phyloP scores from a whole-genome alignment of 768 basidiomycete genomes.

The Russula lepida region DNA sequence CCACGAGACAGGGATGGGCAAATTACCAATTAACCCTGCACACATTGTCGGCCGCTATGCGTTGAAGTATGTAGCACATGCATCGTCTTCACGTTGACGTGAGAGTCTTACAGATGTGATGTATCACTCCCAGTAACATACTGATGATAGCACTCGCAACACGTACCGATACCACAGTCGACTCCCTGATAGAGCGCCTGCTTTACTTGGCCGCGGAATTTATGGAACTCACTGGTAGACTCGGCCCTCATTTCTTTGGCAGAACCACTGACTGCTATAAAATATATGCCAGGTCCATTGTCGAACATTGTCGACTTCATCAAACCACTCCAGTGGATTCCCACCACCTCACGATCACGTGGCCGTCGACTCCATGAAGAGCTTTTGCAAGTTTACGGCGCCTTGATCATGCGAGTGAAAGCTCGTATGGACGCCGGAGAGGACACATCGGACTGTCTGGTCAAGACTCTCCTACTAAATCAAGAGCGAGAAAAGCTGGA shows the following conservation, averaged over 20 bases:
- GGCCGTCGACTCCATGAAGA: conserved; percentile 33
- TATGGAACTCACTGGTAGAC: conserved; percentile 30
- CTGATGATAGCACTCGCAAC: conserved; percentile 36
- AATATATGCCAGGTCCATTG: conserved; percentile 36
- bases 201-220: conserved; percentile 37
- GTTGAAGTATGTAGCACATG: conserved; percentile 20
- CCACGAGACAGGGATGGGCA: conserved; percentile 28
- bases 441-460: conserved; percentile 30
- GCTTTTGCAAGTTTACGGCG: conserved; percentile 28
- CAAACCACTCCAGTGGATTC: conserved; percentile 34
- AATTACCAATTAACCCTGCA: conserved; percentile 32
- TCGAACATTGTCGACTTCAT: conserved; percentile 42
- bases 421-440: conserved; percentile 27
- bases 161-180: conserved; percentile 32
- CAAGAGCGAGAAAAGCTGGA: conserved; percentile 27
- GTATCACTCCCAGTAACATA: conserved; percentile 35
- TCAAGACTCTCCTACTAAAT: conserved; percentile 27
- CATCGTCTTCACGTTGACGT: neutral
- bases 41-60: conserved; percentile 34
- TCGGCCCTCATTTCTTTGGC: neutral
- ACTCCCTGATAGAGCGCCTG: conserved; percentile 32
- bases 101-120: conserved; percentile 6
- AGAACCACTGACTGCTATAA: neutral
- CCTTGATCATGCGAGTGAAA: conserved; percentile 27
- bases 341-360: conserved; percentile 32